Evolutionary conservation across 2,329 filamentous ascomycete genomes (phyloP), one percentile per base, ranked within the genome.

Genomic region (Colletotrichum echinochloae): DNA sequence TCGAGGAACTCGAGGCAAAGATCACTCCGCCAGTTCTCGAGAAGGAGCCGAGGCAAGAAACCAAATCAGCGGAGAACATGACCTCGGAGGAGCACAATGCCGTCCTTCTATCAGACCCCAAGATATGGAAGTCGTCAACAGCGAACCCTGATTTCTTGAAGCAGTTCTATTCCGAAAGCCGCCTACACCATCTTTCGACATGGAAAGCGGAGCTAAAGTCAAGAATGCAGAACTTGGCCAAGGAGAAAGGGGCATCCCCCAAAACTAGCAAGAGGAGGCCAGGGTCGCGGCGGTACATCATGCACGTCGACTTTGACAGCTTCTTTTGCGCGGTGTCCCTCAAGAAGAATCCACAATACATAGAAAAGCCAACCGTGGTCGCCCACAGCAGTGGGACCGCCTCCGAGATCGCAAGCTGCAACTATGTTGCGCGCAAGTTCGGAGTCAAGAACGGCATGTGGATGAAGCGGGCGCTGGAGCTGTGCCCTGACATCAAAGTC

Each of bases 401-500:
- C 0, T 97, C 95, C 0, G 96, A 99, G 78, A 98, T 99, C 76
- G 96, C 96, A 28, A 98, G 95, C 73, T 99, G 96, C 81, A 99
- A 99, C 76, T 99, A 99, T 78, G 90, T 92, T 26, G 96, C 97
- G 8, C 90, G 96, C 46, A 87, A 89, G 39, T 96, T 91, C 75
- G 95, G 95, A 1, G 87, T 99, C 65, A 97, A 95, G 78, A 99
- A 99, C 75, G 97, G 97, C 46, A 99, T 98, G 96, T 99, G 97
- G 96, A 98, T 99, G 95, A 97, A 95, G 78, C 87, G 88, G 41
- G 96, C 96, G 0, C 85, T 92, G 70, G 91, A 96, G 74, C 80
- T 96, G 23, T 99, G 94, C 77, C 91, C 95, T 0, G 89, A 94
- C 28, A 84, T 99, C 23, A 94, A 97, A 74, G 91, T 98, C 1